A percentile compares a stretch with the other conserved stretches of the same genome.
phyloP scores from a whole-genome alignment of 345 rosid species.

The Acer saccharum region DNA sequence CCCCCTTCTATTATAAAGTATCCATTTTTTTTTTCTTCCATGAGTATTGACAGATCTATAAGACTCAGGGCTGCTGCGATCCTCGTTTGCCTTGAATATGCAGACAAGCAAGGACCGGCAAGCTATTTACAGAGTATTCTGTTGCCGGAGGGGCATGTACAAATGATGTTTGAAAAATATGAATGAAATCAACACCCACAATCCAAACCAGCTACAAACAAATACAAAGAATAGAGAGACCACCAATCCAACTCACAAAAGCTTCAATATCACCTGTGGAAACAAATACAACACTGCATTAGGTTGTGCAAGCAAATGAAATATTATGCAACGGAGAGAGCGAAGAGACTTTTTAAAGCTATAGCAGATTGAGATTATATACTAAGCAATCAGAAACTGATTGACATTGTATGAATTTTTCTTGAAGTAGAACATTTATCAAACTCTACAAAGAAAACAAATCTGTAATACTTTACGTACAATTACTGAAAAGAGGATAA shows the following conservation, averaged over 20 bases:
- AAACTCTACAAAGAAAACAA: neutral
- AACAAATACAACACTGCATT: conserved; percentile 7
- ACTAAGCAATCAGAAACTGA: neutral
- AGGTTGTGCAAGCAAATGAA: conserved; percentile 6
- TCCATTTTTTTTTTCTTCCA: conserved; percentile 15
- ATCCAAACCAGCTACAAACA: conserved; percentile 14
- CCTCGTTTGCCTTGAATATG: conserved; percentile 16
- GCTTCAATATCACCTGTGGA: conserved; percentile 30
- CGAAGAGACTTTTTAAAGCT: neutral
- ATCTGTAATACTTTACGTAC: neutral
- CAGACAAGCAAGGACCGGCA: conserved; percentile 26
- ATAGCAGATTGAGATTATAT: neutral
- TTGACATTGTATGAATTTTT: no score
- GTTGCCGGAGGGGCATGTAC: conserved; percentile 19
- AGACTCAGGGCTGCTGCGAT: conserved; percentile 23
- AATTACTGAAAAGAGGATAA: neutral
- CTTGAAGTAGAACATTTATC: neutral
- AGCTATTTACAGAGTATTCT: conserved; percentile 42
- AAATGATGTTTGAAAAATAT: conserved; percentile 21
- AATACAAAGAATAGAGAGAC: conserved; percentile 28
- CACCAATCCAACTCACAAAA: conserved; percentile 22
- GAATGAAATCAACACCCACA: conserved; percentile 16
- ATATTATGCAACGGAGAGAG: neutral
- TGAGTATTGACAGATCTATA: conserved; percentile 21
- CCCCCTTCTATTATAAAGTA: conserved; percentile 7